Base-by-base conservation (phyloP, 2,329 filamentous ascomycete genomes). In the Aspergillus ustus region DNA sequence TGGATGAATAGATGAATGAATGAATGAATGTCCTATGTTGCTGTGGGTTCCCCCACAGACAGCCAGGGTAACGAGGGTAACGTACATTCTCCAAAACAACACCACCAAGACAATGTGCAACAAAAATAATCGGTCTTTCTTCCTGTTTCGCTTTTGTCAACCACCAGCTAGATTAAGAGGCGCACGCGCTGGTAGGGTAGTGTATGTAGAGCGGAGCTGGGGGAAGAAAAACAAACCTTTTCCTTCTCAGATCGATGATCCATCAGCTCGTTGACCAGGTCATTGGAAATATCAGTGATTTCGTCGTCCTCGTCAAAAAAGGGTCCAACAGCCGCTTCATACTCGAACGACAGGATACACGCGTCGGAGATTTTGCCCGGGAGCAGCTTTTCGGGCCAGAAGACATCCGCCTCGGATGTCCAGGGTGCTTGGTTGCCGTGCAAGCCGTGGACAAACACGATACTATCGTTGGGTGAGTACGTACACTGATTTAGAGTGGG, bases 211-310 rank as follows among this genome's bases (percentile, higher is more conserved):
- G 31, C 31, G 31, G 31, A 34, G 13, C 29, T 31, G 29, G 29
- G 28, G 31, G 29, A 19, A 54, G n/a, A n/a, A n/a, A n/a, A 20
- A 37, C 3, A 15, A 40, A 54, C 52, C 52, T 54, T 54, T 40
- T 54, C 52, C 28, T 54, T 54, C 52, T 54, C 52, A 43, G 34
- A 4, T 22, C 52, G 52, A 54, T 54, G 52, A n/a, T 54, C 52
- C 34, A 54, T 54, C 52, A 54, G 29, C 52, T 54, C 52, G 31
- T 54, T 54, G 34, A 54, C 43, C 34, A 54, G n/a, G 52, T 54
- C 52, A 31, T 19, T 43, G 31, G 52, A 54, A 22, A 54, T 43
- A n/a, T 54, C 52, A 3, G 28, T 54, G 52, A 54, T 43, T 22
- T 43, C 52, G 52, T 40, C 52, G 15, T 54, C 52, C 52, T 54